Percentiles rank a stretch among this genome's conserved stretches.
phyloP scores from a whole-genome alignment of 2,329 filamentous ascomycete species.

The Fusarium piperis region DNA sequence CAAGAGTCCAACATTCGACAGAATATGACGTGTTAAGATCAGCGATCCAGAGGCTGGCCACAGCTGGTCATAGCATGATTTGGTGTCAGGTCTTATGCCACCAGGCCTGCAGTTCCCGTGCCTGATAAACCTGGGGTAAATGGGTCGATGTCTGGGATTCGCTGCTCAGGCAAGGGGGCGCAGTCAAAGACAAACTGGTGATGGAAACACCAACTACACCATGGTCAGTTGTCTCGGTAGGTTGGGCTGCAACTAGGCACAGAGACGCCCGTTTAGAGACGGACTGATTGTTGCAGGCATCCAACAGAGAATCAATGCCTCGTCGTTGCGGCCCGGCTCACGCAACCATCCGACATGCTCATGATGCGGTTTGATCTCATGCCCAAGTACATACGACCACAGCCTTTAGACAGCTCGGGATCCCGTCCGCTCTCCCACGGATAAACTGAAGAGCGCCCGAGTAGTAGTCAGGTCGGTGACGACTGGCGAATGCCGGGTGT shows the following conservation, averaged over 20 bases:
- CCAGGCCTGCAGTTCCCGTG: slow-evolving; percentile 13
- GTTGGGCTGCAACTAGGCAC: neutral
- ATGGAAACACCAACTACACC: slow-evolving; percentile 6
- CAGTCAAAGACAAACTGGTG: slow-evolving; percentile 14
- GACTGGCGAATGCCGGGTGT: slow-evolving; percentile 18
- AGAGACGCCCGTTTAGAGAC: slow-evolving; percentile 1
- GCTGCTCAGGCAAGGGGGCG: slow-evolving; percentile 13
- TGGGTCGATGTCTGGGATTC: slow-evolving; percentile 15
- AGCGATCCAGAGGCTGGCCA: slow-evolving; percentile 10
- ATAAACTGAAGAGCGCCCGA: slow-evolving; percentile 17
- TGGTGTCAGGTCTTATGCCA: slow-evolving; percentile 32
- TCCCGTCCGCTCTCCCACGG: slow-evolving; percentile 13
- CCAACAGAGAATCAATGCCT: slow-evolving; percentile 1
- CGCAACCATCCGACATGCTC: neutral
- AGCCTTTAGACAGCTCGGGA: slow-evolving; percentile 14
- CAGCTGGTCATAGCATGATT: slow-evolving; percentile 6
- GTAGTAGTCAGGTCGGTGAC: slow-evolving; percentile 19
- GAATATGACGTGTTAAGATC: slow-evolving; percentile 7
- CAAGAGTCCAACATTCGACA: slow-evolving; percentile 5
- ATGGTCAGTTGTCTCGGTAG: neutral
- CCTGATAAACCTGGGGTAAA: slow-evolving; percentile 29
- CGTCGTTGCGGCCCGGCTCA: neutral
- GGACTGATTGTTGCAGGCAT: slow-evolving; percentile 3
- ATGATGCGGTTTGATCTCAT: neutral
- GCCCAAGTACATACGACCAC: slow-evolving; percentile 12